phyloP scores from a whole-genome alignment of 345 rosid species.

The Lagerstroemia speciosa region DNA sequence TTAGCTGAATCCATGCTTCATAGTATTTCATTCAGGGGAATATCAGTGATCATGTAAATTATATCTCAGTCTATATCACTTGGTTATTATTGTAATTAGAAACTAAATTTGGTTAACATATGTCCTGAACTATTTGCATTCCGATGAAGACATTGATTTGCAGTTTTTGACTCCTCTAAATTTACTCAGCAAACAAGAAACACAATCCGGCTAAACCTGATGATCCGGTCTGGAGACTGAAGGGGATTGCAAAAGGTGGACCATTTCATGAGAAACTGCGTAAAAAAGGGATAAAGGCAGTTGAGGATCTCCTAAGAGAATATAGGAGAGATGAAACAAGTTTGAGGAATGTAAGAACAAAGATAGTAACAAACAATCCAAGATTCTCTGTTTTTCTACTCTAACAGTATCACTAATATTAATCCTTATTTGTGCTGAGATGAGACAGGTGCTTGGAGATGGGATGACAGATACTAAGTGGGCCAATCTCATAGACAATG shows the following conservation, averaged over 20 bases:
- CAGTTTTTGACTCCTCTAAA: background rate
- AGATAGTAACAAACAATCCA: too few species aligned
- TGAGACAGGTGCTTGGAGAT: slow-evolving; percentile 3
- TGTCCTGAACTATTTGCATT: background rate
- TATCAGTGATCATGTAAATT: background rate
- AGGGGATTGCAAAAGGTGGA: slow-evolving; percentile 82
- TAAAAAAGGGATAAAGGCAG: slow-evolving; percentile 48
- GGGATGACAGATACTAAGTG: background rate
- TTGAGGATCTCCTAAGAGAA: slow-evolving; percentile 64
- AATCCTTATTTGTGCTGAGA: background rate
- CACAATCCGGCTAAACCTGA: slow-evolving; percentile 69
- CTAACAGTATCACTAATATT: background rate
- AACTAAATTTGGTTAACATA: background rate
- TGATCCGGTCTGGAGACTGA: slow-evolving; percentile 94
- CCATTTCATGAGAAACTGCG: slow-evolving; percentile 62
- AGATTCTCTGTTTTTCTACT: background rate
- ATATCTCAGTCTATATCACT: background rate
- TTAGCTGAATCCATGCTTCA: background rate
- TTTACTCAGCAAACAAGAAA: slow-evolving; percentile 59
- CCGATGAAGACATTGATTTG: background rate
- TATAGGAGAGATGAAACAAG: slow-evolving; percentile 51
- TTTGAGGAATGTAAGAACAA: background rate
- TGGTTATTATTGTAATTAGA: background rate
- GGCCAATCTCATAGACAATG: background rate
- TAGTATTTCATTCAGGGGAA: background rate